Conservation (phyloP, 2,329 filamentous ascomycete genomes). For the Cordyceps pruinosa region DNA sequence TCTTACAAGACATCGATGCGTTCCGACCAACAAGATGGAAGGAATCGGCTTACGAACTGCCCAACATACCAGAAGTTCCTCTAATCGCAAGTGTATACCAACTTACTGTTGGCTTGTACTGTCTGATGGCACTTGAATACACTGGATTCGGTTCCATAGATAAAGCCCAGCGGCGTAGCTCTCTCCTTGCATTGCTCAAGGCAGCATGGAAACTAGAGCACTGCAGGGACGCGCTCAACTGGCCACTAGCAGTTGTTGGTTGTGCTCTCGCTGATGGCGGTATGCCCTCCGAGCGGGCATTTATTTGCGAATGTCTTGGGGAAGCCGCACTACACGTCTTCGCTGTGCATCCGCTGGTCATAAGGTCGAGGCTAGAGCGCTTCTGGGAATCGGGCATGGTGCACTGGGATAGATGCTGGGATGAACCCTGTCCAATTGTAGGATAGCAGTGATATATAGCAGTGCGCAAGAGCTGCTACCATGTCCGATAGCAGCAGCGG, state of each 20-base stretch:
- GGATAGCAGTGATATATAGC: too few species aligned
- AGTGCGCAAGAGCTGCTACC: too few species aligned
- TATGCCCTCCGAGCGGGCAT: background rate
- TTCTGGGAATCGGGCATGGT: background rate
- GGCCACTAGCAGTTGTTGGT: background rate
- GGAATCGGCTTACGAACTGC: background rate
- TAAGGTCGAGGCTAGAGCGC: background rate
- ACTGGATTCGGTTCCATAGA: background rate
- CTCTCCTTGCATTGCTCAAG: background rate
- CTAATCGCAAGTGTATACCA: background rate
- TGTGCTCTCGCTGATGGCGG: background rate
- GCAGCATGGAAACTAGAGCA: background rate
- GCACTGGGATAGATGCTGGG: background rate
- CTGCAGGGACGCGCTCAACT: conserved; percentile 1
- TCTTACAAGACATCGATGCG: background rate
- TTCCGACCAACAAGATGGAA: background rate
- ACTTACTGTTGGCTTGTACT: background rate
- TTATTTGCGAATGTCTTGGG: background rate
- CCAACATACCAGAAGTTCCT: background rate
- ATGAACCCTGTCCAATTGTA: background rate
- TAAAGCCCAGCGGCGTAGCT: background rate
- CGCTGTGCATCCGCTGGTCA: background rate
- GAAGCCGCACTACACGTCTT: background rate
- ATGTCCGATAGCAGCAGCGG: too few species aligned
- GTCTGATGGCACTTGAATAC: background rate